Conservation (phyloP, 768 basidiomycete genomes). For the Russula ochroleuca region DNA sequence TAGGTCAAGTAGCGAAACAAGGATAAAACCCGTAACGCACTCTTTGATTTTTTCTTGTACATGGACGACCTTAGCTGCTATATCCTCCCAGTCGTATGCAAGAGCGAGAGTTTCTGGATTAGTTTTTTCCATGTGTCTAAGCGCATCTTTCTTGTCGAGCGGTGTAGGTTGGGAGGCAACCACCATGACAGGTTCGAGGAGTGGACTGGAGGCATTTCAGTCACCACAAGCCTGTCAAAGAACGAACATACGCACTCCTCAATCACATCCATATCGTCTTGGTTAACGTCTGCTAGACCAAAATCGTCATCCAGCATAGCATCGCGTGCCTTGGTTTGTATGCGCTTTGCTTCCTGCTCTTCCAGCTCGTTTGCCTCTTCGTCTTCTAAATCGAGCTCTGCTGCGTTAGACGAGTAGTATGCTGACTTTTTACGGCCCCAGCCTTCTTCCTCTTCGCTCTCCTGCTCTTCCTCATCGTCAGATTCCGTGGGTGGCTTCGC, state of each 20-base stretch:
- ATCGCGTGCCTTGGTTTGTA: conserved; percentile 73
- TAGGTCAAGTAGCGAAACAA: conserved; percentile 7
- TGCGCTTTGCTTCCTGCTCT: conserved; percentile 76
- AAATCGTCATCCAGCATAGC: conserved; percentile 76
- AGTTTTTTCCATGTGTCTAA: conserved; percentile 69
- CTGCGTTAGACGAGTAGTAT: conserved; percentile 87
- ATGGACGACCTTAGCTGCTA: conserved; percentile 49
- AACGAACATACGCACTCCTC: conserved; percentile 19
- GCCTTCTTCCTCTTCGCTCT: conserved; percentile 51
- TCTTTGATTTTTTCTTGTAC: conserved; percentile 54
- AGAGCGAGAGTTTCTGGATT: conserved; percentile 76
- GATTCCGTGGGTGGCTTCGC: conserved; percentile 25
- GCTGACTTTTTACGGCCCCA: conserved; percentile 80
- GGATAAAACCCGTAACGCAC: conserved; percentile 27
- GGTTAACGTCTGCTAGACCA: conserved; percentile 63
- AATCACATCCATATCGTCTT: conserved; percentile 34
- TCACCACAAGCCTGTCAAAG: neutral
- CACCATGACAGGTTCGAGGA: conserved; percentile 37
- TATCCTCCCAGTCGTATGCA: conserved; percentile 80
- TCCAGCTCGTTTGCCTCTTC: conserved; percentile 88
- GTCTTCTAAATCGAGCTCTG: conserved; percentile 74
- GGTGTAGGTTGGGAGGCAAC: conserved; percentile 39
- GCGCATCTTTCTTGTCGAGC: conserved; percentile 53
- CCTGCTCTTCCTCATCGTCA: conserved; percentile 32
- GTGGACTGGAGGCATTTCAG: conserved; percentile 33